Evolutionary conservation across 805 yeast species (phyloP).

Genomic region (Lipomyces sp.): DNA sequence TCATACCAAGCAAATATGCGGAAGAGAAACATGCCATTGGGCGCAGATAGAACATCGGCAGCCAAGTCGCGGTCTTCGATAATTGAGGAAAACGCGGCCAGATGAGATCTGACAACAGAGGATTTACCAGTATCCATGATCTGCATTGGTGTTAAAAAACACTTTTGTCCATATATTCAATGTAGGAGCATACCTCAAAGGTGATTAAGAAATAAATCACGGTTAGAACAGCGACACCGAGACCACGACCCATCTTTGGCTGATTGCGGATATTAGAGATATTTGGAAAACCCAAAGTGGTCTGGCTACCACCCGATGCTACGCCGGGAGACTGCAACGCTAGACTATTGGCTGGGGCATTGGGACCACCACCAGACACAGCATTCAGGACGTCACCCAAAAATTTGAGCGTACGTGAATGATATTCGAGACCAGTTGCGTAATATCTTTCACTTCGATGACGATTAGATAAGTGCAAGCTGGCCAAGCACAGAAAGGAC

Average conservation of each 20-base stretch:
- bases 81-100: slow-evolving; percentile 33
- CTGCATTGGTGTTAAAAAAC: neutral
- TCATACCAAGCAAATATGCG: slow-evolving; percentile 37
- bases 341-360: neutral
- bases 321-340: neutral
- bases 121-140: slow-evolving; percentile 33
- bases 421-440: slow-evolving; percentile 31
- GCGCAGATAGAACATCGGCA: slow-evolving; percentile 30
- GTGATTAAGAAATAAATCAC: slow-evolving; percentile 33
- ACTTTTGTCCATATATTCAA: neutral
- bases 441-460: slow-evolving; percentile 25
- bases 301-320: neutral
- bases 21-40: slow-evolving; percentile 34
- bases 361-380: slow-evolving; percentile 17
- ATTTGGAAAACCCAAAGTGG: slow-evolving; percentile 11
- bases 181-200: slow-evolving; percentile 21
- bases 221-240: slow-evolving; percentile 31
- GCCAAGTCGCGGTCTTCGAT: slow-evolving; percentile 34
- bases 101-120: slow-evolving; percentile 32
- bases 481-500: slow-evolving; percentile 29
- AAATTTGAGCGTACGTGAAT: slow-evolving; percentile 27
- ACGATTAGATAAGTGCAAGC: slow-evolving; percentile 25
- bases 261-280: slow-evolving; percentile 17
- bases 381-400: slow-evolving; percentile 27
- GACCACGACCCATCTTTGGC: slow-evolving; percentile 27